These are phyloP conservation scores for Leptodermis oblonga DNA, from an alignment of 257 asterid species.

Conservation along the genomic window DNA sequence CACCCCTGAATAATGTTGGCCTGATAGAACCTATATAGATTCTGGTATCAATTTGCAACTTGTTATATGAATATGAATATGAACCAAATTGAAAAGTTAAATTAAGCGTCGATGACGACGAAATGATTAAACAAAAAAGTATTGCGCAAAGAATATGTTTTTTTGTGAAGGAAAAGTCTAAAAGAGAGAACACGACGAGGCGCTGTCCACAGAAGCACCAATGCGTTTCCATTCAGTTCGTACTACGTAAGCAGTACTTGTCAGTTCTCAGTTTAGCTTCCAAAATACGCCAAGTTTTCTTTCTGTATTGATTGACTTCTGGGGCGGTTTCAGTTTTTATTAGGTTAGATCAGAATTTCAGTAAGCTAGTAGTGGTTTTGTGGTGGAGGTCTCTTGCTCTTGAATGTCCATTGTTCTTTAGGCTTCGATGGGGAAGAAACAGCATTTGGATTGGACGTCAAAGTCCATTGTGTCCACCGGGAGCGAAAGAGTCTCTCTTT, in stretches of 20 bases:
- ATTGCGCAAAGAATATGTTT: neutral
- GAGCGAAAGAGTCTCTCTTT: constrained; percentile 43
- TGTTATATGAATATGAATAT: too few relatives aligned
- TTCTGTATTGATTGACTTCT: neutral
- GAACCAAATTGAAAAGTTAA: too few relatives aligned
- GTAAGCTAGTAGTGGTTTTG: neutral
- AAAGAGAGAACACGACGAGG: too few relatives aligned
- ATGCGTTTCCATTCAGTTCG: too few relatives aligned
- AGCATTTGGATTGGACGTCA: constrained; percentile 43
- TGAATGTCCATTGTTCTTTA: too few relatives aligned
- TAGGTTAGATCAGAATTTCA: neutral
- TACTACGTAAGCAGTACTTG: too few relatives aligned
- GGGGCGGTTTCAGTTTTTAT: neutral
- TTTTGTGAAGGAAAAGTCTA: neutral
- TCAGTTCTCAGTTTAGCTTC: constrained; percentile 13
- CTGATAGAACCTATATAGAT: constrained; percentile 1
- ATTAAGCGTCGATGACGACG: neutral
- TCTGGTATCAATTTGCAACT: neutral
- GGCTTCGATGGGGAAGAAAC: constrained; percentile 42
- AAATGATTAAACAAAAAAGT: neutral
- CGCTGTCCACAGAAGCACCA: too few relatives aligned
- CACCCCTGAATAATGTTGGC: constrained; percentile 6
- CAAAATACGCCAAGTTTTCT: constrained; percentile 13
- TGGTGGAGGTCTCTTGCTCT: neutral
- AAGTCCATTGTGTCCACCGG: constrained; percentile 41